phyloP scores from a whole-genome alignment of 2,329 filamentous ascomycete genomes.

The Phialophora verrucosa region DNA sequence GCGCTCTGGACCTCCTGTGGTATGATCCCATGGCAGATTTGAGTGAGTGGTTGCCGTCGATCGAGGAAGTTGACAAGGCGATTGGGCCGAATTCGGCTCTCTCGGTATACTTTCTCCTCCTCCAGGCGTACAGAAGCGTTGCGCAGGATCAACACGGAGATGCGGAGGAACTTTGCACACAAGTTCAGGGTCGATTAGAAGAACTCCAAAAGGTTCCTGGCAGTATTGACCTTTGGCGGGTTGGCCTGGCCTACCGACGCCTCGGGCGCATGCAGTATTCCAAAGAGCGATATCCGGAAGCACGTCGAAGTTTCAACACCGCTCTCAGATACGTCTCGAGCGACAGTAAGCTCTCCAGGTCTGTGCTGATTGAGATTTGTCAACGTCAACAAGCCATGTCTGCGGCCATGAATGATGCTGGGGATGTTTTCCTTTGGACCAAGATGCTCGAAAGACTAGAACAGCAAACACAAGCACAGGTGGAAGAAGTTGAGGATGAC shows the following conservation, averaged over 20 bases:
- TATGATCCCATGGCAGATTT: conserved; percentile 28
- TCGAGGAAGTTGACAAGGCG: conserved; percentile 27
- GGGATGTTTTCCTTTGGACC: conserved; percentile 27
- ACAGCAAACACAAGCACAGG: conserved; percentile 25
- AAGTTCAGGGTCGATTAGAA: conserved; percentile 24
- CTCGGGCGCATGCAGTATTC: conserved; percentile 29
- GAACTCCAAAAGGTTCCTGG: conserved; percentile 17
- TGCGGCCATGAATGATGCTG: conserved; percentile 27
- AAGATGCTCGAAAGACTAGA: conserved; percentile 22
- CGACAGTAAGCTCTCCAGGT: conserved; percentile 19
- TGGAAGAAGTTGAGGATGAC: conserved; percentile 9
- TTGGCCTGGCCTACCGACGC: conserved; percentile 33
- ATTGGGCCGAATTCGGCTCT: conserved; percentile 24
- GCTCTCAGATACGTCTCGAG: conserved; percentile 26
- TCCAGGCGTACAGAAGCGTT: conserved; percentile 32
- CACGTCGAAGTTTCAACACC: conserved; percentile 33
- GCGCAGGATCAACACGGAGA: conserved; percentile 18
- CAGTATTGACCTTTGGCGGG: conserved; percentile 29
- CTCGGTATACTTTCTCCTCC: conserved; percentile 30
- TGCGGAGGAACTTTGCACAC: conserved; percentile 20
- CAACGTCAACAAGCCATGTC: conserved; percentile 33
- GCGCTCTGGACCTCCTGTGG: conserved; percentile 33
- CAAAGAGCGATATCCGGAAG: conserved; percentile 25
- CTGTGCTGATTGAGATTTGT: conserved; percentile 32
- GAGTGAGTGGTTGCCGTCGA: conserved; percentile 27